These are phyloP conservation scores for Mycena olivaceomarginata DNA, from an alignment of 768 basidiomycete species.

Conservation along the genomic window DNA sequence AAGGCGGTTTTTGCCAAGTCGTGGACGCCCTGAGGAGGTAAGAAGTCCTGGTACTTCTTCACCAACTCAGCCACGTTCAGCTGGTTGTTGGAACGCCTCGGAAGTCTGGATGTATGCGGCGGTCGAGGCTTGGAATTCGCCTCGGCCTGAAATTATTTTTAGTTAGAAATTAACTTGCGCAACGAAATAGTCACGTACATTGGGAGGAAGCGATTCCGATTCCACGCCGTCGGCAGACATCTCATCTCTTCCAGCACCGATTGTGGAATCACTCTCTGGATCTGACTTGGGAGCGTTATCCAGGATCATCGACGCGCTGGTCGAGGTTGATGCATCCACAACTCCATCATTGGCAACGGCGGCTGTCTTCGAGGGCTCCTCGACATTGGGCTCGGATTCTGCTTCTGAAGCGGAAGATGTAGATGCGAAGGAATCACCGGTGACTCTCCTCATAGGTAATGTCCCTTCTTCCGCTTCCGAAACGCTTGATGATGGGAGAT, in stretches of 20 bases:
- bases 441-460: constrained; percentile 66
- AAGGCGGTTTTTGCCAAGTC: constrained; percentile 84
- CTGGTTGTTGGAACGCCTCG: constrained; percentile 73
- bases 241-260: constrained; percentile 73
- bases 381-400: constrained; percentile 61
- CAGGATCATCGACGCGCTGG: constrained; percentile 32
- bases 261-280: constrained; percentile 90
- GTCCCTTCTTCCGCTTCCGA: constrained; percentile 85
- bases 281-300: constrained; percentile 67
- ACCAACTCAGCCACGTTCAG: constrained; percentile 91
- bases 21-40: constrained; percentile 83
- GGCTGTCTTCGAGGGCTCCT: constrained; percentile 34
- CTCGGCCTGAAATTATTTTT: constrained; percentile 45
- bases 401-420: constrained; percentile 81
- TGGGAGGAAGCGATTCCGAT: constrained; percentile 43
- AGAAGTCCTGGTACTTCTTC: constrained; percentile 85
- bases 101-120: constrained; percentile 74
- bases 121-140: constrained; percentile 39
- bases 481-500: constrained; percentile 78
- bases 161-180: constrained; percentile 23
- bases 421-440: constrained; percentile 75
- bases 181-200: constrained; percentile 48
- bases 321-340: constrained; percentile 12
- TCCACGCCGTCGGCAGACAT: constrained; percentile 43
- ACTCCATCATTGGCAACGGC: constrained; percentile 8